Evolutionary conservation across 176 grass and related monocot species (phyloP), one percentile per base, ranked within the genome.

Genomic region (Triticum timopheevii): DNA sequence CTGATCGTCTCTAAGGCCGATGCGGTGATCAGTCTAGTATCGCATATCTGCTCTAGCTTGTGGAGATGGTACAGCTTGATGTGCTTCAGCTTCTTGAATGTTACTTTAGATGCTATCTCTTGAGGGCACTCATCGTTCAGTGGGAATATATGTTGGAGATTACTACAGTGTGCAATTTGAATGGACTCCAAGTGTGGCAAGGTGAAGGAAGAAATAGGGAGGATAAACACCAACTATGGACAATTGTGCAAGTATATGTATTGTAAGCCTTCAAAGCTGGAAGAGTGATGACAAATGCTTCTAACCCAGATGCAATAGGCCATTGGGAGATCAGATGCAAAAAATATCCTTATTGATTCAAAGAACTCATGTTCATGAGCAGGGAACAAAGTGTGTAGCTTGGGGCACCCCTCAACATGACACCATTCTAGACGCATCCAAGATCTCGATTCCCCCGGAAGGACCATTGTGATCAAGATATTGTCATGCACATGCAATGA

Each of bases 241-340:
- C 61, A 80, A 2, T 80, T 80, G 8, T 22, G 8, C 24, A 80
- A 4, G 78, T 80, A 80, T 66, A 80, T 28, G 40, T 80, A 61
- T 3, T 80, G 22, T 7, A 65, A 36, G 2, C 0, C 0, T 20
- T 1, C 13, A 16, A 54, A 54, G 16, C 5, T 66, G 0, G 1
- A 44, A 44, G 42, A 11, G 10, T 44, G 42, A 44, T 44, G 10
- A 11, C 11, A 44, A 12, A 44, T 44, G 42, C 10, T 44, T 44
- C 42, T 44, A 11, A 0, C 19, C 34, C 34, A 70, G 17, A 70
- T 70, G 34, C 34, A 70, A n/a, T 12, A 39, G 68, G 25, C 79
- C 62, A 33, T 28, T 8, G 1, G 25, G 13, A 81, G 62, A 49
- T 81, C 24, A 31, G 9, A 47, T 4, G 23, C 78, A 42, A 10